Evolutionary conservation across 352 stramenopile species (phyloP).

Genomic region (Phytophthora brassicae): DNA sequence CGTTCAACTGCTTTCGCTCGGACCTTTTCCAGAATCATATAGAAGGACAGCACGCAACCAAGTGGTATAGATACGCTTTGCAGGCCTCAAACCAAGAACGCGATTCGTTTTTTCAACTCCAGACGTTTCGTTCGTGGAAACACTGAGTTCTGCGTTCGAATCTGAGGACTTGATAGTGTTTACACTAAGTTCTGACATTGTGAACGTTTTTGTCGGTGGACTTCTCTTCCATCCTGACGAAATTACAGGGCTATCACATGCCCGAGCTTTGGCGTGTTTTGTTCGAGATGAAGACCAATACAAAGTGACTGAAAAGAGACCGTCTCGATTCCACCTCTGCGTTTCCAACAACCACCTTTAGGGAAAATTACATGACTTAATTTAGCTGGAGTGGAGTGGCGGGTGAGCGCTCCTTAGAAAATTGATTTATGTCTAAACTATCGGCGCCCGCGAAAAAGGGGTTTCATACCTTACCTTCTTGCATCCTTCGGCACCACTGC

Average conservation of each 20-base stretch:
- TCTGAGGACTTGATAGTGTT: not conserved
- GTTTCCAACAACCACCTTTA: too few species aligned
- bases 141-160: not conserved
- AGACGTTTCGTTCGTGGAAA: not conserved
- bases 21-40: slow-evolving; percentile 4
- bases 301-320: slow-evolving; percentile 8
- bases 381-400: too few species aligned
- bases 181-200: not conserved
- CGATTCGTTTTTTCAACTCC: not conserved
- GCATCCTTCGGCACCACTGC: too few species aligned
- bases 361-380: too few species aligned
- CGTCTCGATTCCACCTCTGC: slow-evolving; percentile 6
- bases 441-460: too few species aligned
- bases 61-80: not conserved
- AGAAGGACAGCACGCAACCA: not conserved
- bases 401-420: too few species aligned
- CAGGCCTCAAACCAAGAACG: not conserved
- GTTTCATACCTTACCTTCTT: too few species aligned
- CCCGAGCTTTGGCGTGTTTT: not conserved
- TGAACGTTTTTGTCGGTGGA: not conserved
- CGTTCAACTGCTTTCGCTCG: not conserved
- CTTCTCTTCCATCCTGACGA: slow-evolving; percentile 1
- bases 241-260: not conserved
- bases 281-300: not conserved
- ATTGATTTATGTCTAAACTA: too few species aligned